Percentiles rank a stretch among this genome's conserved stretches.
phyloP scores from a whole-genome alignment of 192 early-diverging fungal species.

The Linnemannia schmuckeri region DNA sequence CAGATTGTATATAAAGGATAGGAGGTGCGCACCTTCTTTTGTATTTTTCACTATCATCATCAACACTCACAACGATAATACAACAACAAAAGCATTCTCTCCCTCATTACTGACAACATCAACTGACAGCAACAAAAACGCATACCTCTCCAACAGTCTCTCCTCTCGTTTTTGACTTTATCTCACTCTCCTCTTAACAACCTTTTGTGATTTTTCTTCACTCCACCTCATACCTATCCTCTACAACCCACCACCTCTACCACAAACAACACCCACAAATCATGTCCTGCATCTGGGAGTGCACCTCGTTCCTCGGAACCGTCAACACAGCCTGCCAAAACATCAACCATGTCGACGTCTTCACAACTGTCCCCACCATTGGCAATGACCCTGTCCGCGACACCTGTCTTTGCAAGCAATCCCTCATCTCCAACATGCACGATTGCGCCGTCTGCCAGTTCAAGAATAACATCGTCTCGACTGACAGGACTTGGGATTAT shows the following conservation, averaged over 20 bases:
- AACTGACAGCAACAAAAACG: not conserved
- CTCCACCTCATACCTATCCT: not conserved
- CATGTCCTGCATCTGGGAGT: not conserved
- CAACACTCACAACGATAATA: not conserved
- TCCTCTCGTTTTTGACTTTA: not conserved
- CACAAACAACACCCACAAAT: not conserved
- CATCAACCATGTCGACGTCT: slow-evolving; percentile 42
- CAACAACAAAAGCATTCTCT: not conserved
- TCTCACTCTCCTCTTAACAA: not conserved
- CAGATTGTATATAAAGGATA: not conserved
- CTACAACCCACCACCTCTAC: not conserved
- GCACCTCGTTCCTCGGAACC: not conserved
- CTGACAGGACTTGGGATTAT: slow-evolving; percentile 37
- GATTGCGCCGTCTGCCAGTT: slow-evolving; percentile 34
- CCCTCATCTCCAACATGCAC: slow-evolving; percentile 33
- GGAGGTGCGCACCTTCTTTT: not conserved
- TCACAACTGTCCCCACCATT: slow-evolving; percentile 40
- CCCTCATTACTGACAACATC: not conserved
- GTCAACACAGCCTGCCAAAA: slow-evolving; percentile 33
- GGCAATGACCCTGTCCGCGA: slow-evolving; percentile 43
- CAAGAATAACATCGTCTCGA: slow-evolving; percentile 24
- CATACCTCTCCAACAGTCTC: slow-evolving; percentile 5
- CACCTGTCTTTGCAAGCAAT: slow-evolving; percentile 48
- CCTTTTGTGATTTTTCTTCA: not conserved
- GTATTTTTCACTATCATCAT: not conserved